Conservation (phyloP, 805 yeast genomes). For the Starmerella lactis-condensi region DNA sequence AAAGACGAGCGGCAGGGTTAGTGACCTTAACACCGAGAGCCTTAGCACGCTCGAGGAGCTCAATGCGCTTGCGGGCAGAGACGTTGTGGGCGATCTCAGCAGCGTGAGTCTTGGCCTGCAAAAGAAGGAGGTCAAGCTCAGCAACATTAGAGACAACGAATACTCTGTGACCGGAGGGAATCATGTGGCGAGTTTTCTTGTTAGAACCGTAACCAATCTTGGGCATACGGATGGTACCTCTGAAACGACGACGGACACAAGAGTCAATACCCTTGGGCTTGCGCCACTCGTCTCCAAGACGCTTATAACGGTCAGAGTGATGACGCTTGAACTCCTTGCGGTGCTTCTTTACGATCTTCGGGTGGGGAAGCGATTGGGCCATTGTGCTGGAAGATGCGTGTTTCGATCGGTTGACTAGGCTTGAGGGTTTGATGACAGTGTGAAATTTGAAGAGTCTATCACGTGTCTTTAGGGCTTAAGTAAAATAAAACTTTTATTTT, state of each 20-base stretch:
- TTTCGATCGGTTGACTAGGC: neutral
- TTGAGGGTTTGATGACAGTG: neutral
- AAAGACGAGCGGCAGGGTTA: slow-evolving; percentile 96
- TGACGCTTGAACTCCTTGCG: slow-evolving; percentile 98
- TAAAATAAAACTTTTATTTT: neutral
- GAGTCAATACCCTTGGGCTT: slow-evolving; percentile 99
- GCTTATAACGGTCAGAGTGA: slow-evolving; percentile 98
- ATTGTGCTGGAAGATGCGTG: slow-evolving; percentile 26
- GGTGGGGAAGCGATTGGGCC: slow-evolving; percentile 97
- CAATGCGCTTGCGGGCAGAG: slow-evolving; percentile 96
- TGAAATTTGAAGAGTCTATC: slow-evolving; percentile 9
- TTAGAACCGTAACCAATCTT: slow-evolving; percentile 99
- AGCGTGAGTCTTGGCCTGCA: slow-evolving; percentile 97
- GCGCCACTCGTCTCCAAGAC: slow-evolving; percentile 99
- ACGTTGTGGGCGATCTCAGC: slow-evolving; percentile 99
- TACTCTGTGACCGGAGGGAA: slow-evolving; percentile 96
- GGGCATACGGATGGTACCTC: slow-evolving; percentile 98
- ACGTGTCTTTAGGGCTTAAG: slow-evolving; percentile 11
- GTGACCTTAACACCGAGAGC: slow-evolving; percentile 97
- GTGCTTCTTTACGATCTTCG: slow-evolving; percentile 99
- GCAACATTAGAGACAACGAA: slow-evolving; percentile 79
- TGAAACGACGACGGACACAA: slow-evolving; percentile 95
- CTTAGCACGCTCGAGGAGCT: slow-evolving; percentile 89
- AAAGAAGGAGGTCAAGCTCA: slow-evolving; percentile 85
- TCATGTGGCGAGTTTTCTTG: slow-evolving; percentile 92